Base-by-base conservation (phyloP, 2,329 filamentous ascomycete genomes). In the Arthroderma sp. region DNA sequence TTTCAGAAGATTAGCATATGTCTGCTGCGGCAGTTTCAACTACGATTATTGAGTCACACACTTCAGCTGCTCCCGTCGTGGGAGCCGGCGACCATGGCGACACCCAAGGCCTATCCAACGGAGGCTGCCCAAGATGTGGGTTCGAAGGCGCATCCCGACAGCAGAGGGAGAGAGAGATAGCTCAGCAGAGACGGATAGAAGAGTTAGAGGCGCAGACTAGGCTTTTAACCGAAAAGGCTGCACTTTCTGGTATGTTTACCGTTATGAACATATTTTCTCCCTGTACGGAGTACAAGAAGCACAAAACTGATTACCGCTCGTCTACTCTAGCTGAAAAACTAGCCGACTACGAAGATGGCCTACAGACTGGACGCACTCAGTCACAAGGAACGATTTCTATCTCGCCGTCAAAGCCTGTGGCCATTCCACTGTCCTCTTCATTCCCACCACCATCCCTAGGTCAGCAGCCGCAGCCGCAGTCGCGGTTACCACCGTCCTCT, bases 341-440 rank as follows among this genome's bases (percentile, higher is more conserved):
- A 61, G 79, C 80, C 64, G 79, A 83, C 67, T 84, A 83, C 68
- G 81, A 84, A 73, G 80, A 83, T 62, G 79, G 84, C 66, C 71
- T 84, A 23, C 78, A 75, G 56, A 73, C 71, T 55, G 71, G 84
- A 33, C 70, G 70, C 65, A 63, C 68, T 33, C 66, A 71, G 63
- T 53, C 63, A 13, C 60, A 64, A 53, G 64, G 15, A 60, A 64
- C 33, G 63, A 61, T 31, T 59, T 65, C 8, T 60, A 63, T 57
- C 66, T 62, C 57, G 60, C 23, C 39, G 17, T 43, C 8, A 21
- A 43, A 21, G 39, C n/a, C 39, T 4, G 35, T 38, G 35, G 35
- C 35, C 67, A 63, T 65, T 31, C 66, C 68, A n/a, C 62, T 55
- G 23, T 58, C 62, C 21, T 58, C 67, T 25, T 66, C 66, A 17